Conservation (phyloP, 2,329 filamentous ascomycete species). For the Claviceps quebecensis region DNA sequence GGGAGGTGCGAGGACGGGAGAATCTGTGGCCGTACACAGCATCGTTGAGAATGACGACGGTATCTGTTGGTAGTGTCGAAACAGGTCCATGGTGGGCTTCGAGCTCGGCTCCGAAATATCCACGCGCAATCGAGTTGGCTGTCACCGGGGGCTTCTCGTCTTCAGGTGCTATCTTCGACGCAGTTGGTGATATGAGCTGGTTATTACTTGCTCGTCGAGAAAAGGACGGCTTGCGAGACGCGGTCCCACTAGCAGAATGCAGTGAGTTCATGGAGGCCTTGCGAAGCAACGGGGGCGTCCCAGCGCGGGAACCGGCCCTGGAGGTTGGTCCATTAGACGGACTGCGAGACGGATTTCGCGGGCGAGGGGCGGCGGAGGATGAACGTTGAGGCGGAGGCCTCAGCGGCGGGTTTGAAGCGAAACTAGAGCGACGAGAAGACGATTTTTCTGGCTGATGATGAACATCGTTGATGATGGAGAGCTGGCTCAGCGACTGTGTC, state of each 20-base stretch:
- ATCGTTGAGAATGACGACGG: conserved; percentile 79
- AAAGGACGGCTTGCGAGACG: conserved; percentile 22
- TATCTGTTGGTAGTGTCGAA: conserved; percentile 36
- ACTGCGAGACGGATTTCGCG: conserved; percentile 25
- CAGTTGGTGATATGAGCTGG: conserved; percentile 25
- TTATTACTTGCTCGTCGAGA: conserved; percentile 36
- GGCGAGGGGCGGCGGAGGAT: conserved; percentile 26
- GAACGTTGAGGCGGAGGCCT: conserved; percentile 22
- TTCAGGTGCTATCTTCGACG: conserved; percentile 13
- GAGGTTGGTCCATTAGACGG: conserved; percentile 28
- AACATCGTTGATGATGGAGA: conserved; percentile 24
- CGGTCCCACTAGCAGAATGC: conserved; percentile 31
- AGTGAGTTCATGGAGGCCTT: conserved; percentile 46
- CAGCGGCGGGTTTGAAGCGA: conserved; percentile 20
- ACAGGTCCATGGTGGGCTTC: conserved; percentile 40
- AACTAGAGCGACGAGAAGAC: conserved; percentile 6
- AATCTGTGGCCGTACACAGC: conserved; percentile 90
- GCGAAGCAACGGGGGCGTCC: conserved; percentile 36
- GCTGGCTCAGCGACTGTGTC: conserved; percentile 28
- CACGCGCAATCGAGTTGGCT: conserved; percentile 44
- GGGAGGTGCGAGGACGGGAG: conserved; percentile 66
- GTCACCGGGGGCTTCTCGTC: conserved; percentile 28
- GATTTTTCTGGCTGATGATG: conserved; percentile 8
- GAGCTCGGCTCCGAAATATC: conserved; percentile 58
- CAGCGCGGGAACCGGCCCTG: conserved; percentile 31